Evolutionary conservation across 1,139 yeast species (phyloP).

Genomic region (Diutina siamensis): DNA sequence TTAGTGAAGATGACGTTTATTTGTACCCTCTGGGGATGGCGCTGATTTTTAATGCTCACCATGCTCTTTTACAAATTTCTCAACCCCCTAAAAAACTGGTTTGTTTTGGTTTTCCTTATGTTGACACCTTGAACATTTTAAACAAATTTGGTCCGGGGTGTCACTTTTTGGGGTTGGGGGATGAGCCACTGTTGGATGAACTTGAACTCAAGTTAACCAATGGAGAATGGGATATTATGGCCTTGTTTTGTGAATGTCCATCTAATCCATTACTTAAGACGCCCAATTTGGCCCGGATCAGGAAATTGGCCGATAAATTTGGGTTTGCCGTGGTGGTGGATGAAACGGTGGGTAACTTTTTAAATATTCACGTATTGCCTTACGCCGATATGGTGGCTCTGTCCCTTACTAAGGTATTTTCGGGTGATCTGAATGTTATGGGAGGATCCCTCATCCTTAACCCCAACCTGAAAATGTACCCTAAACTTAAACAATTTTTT

Average conservation of each 20-base stretch:
- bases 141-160: conserved; percentile 85
- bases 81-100: conserved; percentile 58
- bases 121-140: conserved; percentile 78
- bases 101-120: conserved; percentile 92
- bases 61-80: conserved; percentile 35
- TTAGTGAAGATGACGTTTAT: conserved; percentile 58
- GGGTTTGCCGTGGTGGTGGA: conserved; percentile 76
- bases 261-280: conserved; percentile 82
- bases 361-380: conserved; percentile 72
- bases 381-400: conserved; percentile 79
- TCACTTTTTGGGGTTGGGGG: conserved; percentile 77
- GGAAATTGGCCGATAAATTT: conserved; percentile 54
- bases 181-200: conserved; percentile 54
- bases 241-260: conserved; percentile 86
- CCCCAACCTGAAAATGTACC: conserved; percentile 46
- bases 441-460: conserved; percentile 83
- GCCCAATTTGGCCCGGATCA: conserved; percentile 59
- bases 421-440: conserved; percentile 93
- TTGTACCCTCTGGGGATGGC: conserved; percentile 92
- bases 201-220: conserved; percentile 47
- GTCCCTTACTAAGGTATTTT: conserved; percentile 82
- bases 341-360: conserved; percentile 87
- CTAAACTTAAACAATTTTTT: conserved; percentile 39
- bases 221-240: conserved; percentile 56
- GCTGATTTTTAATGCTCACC: conserved; percentile 74